These are phyloP conservation scores for Coniochaeta prunicola DNA, from an alignment of 2,329 filamentous ascomycete genomes.

Conservation along the genomic window DNA sequence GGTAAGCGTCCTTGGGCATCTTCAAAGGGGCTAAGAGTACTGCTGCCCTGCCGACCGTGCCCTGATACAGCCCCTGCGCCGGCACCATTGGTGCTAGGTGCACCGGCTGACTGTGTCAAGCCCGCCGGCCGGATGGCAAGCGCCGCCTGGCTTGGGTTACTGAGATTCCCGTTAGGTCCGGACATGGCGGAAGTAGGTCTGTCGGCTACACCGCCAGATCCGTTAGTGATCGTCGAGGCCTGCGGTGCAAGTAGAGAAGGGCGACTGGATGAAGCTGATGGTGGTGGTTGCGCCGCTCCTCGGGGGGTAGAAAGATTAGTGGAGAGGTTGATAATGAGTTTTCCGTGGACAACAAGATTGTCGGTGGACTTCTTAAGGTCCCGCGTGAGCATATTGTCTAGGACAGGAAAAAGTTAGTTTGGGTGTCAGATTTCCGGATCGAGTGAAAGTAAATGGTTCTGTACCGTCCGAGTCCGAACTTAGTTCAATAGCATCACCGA, in stretches of 20 bases:
- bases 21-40: slow-evolving; percentile 83
- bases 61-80: slow-evolving; percentile 5
- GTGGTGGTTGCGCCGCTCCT: slow-evolving; percentile 15
- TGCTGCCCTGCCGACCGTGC: slow-evolving; percentile 32
- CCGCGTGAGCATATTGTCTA: slow-evolving; percentile 97
- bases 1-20: slow-evolving; percentile 91
- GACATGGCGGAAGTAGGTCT: slow-evolving; percentile 48
- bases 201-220: slow-evolving; percentile 33
- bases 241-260: slow-evolving; percentile 36
- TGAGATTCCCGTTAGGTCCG: slow-evolving; percentile 34
- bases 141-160: slow-evolving; percentile 30
- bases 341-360: slow-evolving; percentile 94
- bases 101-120: slow-evolving; percentile 27
- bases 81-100: slow-evolving; percentile 26
- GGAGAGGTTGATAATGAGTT: slow-evolving; percentile 92
- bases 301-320: slow-evolving; percentile 75
- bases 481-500: slow-evolving; percentile 90
- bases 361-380: slow-evolving; percentile 98
- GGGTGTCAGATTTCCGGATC: neutral
- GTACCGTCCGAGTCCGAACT: slow-evolving; percentile 84
- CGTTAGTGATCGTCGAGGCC: slow-evolving; percentile 31
- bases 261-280: slow-evolving; percentile 33
- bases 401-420: slow-evolving; percentile 20
- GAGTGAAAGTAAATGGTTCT: slow-evolving; percentile 3
- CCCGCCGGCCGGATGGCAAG: slow-evolving; percentile 41